phyloP scores from a whole-genome alignment of 208 protist genomes.

The Leishmania tarentolae region DNA sequence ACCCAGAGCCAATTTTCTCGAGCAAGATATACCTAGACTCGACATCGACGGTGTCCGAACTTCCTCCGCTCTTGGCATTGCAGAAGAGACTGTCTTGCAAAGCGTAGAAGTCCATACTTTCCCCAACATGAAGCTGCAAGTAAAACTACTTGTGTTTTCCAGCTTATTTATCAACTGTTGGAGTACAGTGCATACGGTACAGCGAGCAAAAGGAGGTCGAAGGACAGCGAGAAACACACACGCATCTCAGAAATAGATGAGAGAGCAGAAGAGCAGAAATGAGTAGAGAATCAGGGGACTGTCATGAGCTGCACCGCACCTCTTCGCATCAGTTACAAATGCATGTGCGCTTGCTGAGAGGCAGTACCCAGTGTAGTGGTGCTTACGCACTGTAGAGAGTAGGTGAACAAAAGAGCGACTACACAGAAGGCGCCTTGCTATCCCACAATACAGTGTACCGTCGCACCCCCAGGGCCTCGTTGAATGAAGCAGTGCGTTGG shows the following conservation, averaged over 20 bases:
- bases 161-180: not conserved
- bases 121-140: constrained; percentile 1
- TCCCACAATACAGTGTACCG: not conserved
- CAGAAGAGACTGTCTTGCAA: constrained; percentile 65
- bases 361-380: not conserved
- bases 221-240: not conserved
- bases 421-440: not conserved
- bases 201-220: not conserved
- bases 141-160: not conserved
- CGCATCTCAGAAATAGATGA: constrained; percentile 6
- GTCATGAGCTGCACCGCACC: not conserved
- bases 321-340: not conserved
- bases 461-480: not conserved
- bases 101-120: constrained; percentile 75
- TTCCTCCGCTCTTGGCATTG: constrained; percentile 16
- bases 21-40: constrained; percentile 60
- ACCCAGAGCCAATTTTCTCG: constrained; percentile 78
- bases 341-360: not conserved
- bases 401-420: not conserved
- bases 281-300: not conserved
- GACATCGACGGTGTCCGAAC: constrained; percentile 26
- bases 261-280: not conserved
- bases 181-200: not conserved
- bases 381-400: not conserved
- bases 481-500: not conserved